Percentiles rank a stretch among this genome's conserved stretches.
Evolutionary conservation across 371 early-diverging fungal genomes (phyloP).

Genomic region (Mucor indicus): DNA sequence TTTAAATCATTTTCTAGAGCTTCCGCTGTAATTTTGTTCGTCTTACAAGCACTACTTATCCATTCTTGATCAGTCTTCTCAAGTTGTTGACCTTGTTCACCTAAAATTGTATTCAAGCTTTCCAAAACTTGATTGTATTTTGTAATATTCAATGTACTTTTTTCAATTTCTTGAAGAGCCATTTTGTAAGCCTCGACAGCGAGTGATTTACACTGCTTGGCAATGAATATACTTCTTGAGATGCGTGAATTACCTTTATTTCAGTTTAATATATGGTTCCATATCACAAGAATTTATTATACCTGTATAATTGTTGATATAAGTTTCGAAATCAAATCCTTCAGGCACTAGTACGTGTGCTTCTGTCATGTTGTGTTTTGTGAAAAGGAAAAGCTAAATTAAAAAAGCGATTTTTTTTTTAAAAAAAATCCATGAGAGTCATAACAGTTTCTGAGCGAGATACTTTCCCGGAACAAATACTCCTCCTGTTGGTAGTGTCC

Average conservation of each 20-base stretch:
- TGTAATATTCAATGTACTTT: constrained; percentile 46
- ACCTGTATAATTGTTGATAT: constrained; percentile 69
- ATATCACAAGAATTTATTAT: neutral
- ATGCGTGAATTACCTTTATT: constrained; percentile 64
- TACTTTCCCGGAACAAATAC: too few species aligned
- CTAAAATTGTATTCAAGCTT: constrained; percentile 53
- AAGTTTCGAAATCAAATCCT: constrained; percentile 68
- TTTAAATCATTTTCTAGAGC: constrained; percentile 72
- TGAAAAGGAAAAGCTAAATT: neutral
- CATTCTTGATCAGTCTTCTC: constrained; percentile 40
- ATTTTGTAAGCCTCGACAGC: constrained; percentile 63
- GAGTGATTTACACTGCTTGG: constrained; percentile 67
- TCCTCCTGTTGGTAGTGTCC: too few species aligned
- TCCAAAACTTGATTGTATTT: constrained; percentile 49
- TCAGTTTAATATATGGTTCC: neutral
- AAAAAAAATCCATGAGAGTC: too few species aligned
- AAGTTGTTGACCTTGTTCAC: constrained; percentile 12
- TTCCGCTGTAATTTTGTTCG: constrained; percentile 50
- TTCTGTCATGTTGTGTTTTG: constrained; percentile 7
- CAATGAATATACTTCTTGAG: constrained; percentile 73
- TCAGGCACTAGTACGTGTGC: constrained; percentile 40
- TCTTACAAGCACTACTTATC: constrained; percentile 54
- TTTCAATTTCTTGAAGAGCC: constrained; percentile 60
- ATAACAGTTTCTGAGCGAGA: too few species aligned
- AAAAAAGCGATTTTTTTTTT: neutral